These are phyloP conservation scores for Termitomyces sp. DNA, from an alignment of 768 basidiomycete genomes.

Conservation along the genomic window DNA sequence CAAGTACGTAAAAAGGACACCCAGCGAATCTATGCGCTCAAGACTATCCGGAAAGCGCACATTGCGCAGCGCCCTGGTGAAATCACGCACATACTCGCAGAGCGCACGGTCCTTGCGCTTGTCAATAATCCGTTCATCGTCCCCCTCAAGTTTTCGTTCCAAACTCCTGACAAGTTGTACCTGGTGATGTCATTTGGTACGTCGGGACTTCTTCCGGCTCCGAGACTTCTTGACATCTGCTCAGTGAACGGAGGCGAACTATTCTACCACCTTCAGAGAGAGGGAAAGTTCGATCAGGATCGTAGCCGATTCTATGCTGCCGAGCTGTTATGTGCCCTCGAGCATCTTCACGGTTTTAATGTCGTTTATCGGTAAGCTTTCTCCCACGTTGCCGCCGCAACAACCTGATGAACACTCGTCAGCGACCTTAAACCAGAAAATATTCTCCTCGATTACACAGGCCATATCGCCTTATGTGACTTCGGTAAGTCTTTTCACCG, in stretches of 20 bases:
- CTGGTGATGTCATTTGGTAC: constrained; percentile 93
- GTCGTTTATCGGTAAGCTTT: constrained; percentile 84
- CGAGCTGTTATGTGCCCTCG: constrained; percentile 91
- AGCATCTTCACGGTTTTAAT: constrained; percentile 96
- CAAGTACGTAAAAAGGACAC: constrained; percentile 99
- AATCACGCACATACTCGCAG: constrained; percentile 96
- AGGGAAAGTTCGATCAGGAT: constrained; percentile 92
- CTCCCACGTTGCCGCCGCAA: neutral
- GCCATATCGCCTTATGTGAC: constrained; percentile 96
- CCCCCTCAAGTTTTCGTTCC: constrained; percentile 98
- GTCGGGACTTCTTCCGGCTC: constrained; percentile 19
- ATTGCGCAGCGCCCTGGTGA: constrained; percentile 95
- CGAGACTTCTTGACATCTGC: neutral
- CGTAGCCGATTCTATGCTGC: constrained; percentile 96
- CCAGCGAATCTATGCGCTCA: constrained; percentile 93
- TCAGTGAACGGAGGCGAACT: constrained; percentile 95
- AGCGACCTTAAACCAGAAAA: constrained; percentile 98
- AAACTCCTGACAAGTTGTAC: constrained; percentile 95
- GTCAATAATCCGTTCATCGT: constrained; percentile 99
- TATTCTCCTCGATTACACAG: constrained; percentile 94
- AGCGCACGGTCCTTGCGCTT: constrained; percentile 92
- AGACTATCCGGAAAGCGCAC: constrained; percentile 97
- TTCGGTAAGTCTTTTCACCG: constrained; percentile 52
- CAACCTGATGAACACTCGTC: constrained; percentile 2
- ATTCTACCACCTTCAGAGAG: constrained; percentile 95